Base-by-base conservation (phyloP, 2,329 filamentous ascomycete genomes). In the Trichoderma arundinaceum region DNA sequence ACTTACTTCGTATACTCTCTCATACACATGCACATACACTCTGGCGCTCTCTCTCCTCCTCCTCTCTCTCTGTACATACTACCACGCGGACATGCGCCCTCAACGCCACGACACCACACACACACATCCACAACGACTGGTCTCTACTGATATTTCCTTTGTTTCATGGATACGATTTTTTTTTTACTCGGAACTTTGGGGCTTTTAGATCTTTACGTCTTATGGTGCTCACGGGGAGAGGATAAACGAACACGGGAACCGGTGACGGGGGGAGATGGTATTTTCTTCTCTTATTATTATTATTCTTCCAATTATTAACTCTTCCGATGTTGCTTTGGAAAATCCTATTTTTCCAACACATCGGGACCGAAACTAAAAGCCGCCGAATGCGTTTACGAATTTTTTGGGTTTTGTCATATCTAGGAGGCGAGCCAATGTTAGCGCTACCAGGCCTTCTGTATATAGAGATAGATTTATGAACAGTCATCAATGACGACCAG, bases 181-280 rank as follows among this genome's bases (percentile, higher is more conserved):
- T 32, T n/a, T 7, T 48, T 15, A 32, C 19, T 48, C 15, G 57
- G 33, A 39, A 9, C 46, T 60, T 17, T 51, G 44, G 57, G 57
- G 48, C 17, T 17, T 39, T 57, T 57, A 57, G 53, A 57, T 57
- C 12, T 51, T 60, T 32, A 60, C 35, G 57, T 60, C 35, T 49
- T 28, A 60, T 51, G 57, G 33, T 51, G 43, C 35, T 59, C 33
- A 49, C 7, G 43, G 44, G 35, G 35, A n/a, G 15, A 41, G n/a
- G n/a, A n/a, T n/a, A 49, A 39, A 28, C 8, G 57, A 51, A 19
- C n/a, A 35, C 32, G 33, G 52, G 15, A 41, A 49, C 7, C 33
- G 19, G 35, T 49, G 8, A 41, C 12, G 15, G 44, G 33, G 32
- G 8, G 33, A 38, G 12, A 49, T 4, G 35, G 46, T 28, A 33